A percentile compares a stretch with the other conserved stretches of the same genome.
Evolutionary conservation across 2,329 filamentous ascomycete species (phyloP).

Genomic region (Teratosphaeria gauchensis): DNA sequence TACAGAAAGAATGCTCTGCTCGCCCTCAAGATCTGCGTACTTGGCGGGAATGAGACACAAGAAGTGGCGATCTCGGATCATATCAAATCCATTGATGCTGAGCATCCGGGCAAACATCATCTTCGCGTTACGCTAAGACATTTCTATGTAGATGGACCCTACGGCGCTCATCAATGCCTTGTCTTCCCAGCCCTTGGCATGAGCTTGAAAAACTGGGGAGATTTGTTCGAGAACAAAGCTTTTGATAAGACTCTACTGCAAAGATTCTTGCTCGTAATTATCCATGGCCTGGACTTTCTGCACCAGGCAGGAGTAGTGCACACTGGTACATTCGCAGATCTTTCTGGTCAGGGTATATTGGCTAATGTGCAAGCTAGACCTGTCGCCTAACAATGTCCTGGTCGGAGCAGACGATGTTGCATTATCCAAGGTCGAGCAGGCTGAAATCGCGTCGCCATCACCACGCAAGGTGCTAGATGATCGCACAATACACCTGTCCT

Average conservation of each 20-base stretch:
- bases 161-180: slow-evolving; percentile 13
- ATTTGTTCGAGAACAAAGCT: background rate
- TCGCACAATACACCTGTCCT: slow-evolving; percentile 22
- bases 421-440: background rate
- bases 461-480: slow-evolving; percentile 21
- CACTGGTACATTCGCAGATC: background rate
- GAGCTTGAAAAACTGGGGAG: background rate
- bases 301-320: background rate
- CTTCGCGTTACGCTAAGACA: background rate
- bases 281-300: background rate
- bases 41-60: background rate
- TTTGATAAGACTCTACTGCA: background rate
- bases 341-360: background rate
- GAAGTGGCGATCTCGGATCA: background rate
- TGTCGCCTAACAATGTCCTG: background rate
- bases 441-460: slow-evolving; percentile 1
- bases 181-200: slow-evolving; percentile 12
- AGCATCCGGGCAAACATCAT: background rate
- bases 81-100: background rate
- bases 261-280: background rate
- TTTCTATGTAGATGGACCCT: background rate
- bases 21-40: background rate
- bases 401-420: background rate
- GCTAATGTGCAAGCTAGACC: background rate
- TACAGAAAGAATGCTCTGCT: background rate